Conservation (phyloP, 371 early-diverging fungal genomes). For the Blakeslea trispora region DNA sequence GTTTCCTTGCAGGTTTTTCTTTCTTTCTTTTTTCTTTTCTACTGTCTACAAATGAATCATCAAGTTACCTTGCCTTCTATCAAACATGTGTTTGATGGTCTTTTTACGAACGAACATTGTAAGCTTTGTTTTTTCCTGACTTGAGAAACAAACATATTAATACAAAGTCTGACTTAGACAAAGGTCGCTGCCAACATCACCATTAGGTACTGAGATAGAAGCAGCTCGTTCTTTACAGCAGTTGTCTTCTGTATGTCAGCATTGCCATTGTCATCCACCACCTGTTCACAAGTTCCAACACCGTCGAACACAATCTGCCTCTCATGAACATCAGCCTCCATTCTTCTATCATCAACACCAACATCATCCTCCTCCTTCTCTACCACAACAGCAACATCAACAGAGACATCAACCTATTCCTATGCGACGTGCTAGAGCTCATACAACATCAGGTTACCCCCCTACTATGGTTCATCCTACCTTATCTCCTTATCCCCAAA, state of each 20-base stretch:
- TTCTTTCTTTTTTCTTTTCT: constrained; percentile 10
- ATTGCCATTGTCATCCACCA: no score
- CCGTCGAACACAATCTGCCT: no score
- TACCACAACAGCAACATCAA: neutral
- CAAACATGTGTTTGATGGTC: constrained; percentile 20
- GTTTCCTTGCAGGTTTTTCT: no score
- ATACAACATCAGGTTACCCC: constrained; percentile 35
- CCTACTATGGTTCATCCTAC: constrained; percentile 21
- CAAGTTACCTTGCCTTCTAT: constrained; percentile 27
- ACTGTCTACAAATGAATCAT: constrained; percentile 15
- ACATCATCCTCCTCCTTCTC: constrained; percentile 4
- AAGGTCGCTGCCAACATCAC: no score
- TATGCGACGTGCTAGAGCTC: constrained; percentile 21
- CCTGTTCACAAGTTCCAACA: no score
- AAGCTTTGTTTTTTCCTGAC: neutral
- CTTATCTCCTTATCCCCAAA: no score
- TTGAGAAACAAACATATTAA: neutral
- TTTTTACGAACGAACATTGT: constrained; percentile 7
- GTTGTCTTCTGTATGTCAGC: constrained; percentile 6
- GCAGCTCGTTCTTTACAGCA: constrained; percentile 13
- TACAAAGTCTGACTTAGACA: no score
- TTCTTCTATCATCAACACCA: neutral
- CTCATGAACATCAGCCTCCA: no score
- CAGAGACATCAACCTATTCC: neutral
- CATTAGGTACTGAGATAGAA: constrained; percentile 7